Percentiles rank a stretch among this genome's conserved stretches.
These are phyloP conservation scores for Pilaira anomala DNA, from an alignment of 192 early-diverging fungal genomes.

Conservation along the genomic window DNA sequence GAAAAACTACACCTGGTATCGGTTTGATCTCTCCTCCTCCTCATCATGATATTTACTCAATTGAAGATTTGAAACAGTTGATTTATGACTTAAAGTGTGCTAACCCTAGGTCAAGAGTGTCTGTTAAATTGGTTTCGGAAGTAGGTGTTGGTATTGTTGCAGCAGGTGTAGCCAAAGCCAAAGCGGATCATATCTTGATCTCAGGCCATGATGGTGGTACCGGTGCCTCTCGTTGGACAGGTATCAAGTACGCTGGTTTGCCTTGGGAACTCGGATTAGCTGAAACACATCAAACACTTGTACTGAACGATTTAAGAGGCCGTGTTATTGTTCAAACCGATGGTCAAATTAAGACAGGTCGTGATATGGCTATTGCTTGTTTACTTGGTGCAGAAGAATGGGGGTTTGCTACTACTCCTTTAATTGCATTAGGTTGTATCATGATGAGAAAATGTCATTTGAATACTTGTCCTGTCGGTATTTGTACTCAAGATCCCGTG, in stretches of 20 bases:
- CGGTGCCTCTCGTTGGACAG: slow-evolving; percentile 94
- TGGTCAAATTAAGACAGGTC: slow-evolving; percentile 96
- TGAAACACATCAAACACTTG: slow-evolving; percentile 99
- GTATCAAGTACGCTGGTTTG: slow-evolving; percentile 97
- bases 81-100: slow-evolving; percentile 97
- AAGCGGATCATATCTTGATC: slow-evolving; percentile 93
- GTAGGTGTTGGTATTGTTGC: slow-evolving; percentile 98
- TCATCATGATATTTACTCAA: slow-evolving; percentile 99
- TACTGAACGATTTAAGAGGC: slow-evolving; percentile 93
- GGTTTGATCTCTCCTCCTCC: slow-evolving; percentile 96
- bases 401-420: slow-evolving; percentile 98
- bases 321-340: slow-evolving; percentile 96
- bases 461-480: slow-evolving; percentile 96
- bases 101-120: slow-evolving; percentile 87
- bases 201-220: slow-evolving; percentile 98
- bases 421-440: slow-evolving; percentile 94
- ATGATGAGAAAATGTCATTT: slow-evolving; percentile 80
- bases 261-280: slow-evolving; percentile 99
- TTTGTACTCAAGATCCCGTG: slow-evolving; percentile 94
- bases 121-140: slow-evolving; percentile 96
- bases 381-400: slow-evolving; percentile 98
- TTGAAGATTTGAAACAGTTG: slow-evolving; percentile 97
- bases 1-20: slow-evolving; percentile 94
- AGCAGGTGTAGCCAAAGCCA: slow-evolving; percentile 94
- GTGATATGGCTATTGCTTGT: slow-evolving; percentile 96